phyloP scores from a whole-genome alignment of 2,329 filamentous ascomycete species.

The Sarocladiaceae sp. region DNA sequence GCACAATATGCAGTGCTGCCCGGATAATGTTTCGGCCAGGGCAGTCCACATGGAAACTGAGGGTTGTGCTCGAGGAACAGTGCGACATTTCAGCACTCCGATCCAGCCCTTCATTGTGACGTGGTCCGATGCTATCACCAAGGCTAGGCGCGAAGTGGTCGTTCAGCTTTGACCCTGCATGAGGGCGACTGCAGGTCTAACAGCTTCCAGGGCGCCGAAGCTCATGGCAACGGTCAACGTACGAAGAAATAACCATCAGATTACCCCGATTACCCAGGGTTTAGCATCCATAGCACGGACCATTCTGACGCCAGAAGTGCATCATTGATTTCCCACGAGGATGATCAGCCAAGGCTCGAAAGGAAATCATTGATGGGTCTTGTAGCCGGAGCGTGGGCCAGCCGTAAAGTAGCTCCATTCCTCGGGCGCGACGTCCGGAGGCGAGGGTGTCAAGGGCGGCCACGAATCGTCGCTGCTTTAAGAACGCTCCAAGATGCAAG shows the following conservation, averaged over 20 bases:
- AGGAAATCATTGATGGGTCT: conserved; percentile 2
- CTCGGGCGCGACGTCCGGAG: no score
- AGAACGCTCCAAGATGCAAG: no score
- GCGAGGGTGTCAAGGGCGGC: no score
- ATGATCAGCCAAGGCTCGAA: background rate
- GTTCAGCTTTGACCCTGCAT: background rate
- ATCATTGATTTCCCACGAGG: background rate
- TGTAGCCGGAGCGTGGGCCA: background rate
- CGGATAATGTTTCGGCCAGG: no score
- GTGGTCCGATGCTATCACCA: background rate
- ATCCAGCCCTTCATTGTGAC: background rate
- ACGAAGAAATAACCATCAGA: background rate
- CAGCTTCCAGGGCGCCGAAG: background rate
- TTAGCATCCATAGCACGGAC: background rate
- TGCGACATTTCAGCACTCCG: no score
- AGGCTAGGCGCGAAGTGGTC: background rate
- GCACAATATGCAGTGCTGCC: background rate
- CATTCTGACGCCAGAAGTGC: background rate
- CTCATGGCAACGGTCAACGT: no score
- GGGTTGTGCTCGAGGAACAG: no score
- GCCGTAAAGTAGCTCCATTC: conserved; percentile 1
- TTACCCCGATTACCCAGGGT: background rate
- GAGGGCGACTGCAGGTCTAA: background rate
- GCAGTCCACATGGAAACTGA: no score
- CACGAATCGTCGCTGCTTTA: no score